phyloP scores from a whole-genome alignment of 148 eudicot genomes.

The Amaranthus palmeri region DNA sequence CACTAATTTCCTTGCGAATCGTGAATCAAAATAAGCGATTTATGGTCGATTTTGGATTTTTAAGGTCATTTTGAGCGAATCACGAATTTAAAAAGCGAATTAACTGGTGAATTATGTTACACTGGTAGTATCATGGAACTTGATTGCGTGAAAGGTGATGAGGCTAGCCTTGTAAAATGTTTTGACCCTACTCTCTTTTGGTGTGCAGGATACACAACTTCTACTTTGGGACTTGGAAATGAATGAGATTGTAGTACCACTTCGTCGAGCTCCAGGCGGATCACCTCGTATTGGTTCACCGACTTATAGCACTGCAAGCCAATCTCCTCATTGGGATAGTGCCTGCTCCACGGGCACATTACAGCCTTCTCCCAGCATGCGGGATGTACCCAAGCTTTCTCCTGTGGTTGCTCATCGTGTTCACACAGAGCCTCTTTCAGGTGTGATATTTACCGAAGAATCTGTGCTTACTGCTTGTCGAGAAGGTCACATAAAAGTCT shows the following conservation, averaged over 20 bases:
- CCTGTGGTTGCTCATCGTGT: slow-evolving; percentile 69
- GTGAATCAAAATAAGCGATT: too few relatives aligned
- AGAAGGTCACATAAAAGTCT: slow-evolving; percentile 79
- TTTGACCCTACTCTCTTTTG: slow-evolving; percentile 9
- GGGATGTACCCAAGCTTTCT: slow-evolving; percentile 78
- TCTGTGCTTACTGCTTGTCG: slow-evolving; percentile 65
- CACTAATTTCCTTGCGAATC: too few relatives aligned
- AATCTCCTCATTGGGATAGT: slow-evolving; percentile 77
- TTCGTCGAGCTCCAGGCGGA: slow-evolving; percentile 71
- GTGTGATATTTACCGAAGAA: slow-evolving; percentile 59
- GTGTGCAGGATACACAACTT: slow-evolving; percentile 66
- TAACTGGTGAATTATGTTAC: too few relatives aligned
- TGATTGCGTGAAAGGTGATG: neutral
- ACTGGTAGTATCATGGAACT: neutral
- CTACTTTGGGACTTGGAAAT: slow-evolving; percentile 80
- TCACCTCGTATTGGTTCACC: slow-evolving; percentile 71
- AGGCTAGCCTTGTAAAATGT: neutral
- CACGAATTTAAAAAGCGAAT: too few relatives aligned
- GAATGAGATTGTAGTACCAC: slow-evolving; percentile 77
- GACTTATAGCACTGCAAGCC: slow-evolving; percentile 66
- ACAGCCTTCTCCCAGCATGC: slow-evolving; percentile 75
- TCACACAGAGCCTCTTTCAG: slow-evolving; percentile 76
- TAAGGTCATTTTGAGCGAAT: too few relatives aligned
- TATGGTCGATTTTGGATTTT: too few relatives aligned
- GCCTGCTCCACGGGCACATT: slow-evolving; percentile 47